Evolutionary conservation across 2,329 filamentous ascomycete genomes (phyloP).

Genomic region (Ceratocystis huliohia): DNA sequence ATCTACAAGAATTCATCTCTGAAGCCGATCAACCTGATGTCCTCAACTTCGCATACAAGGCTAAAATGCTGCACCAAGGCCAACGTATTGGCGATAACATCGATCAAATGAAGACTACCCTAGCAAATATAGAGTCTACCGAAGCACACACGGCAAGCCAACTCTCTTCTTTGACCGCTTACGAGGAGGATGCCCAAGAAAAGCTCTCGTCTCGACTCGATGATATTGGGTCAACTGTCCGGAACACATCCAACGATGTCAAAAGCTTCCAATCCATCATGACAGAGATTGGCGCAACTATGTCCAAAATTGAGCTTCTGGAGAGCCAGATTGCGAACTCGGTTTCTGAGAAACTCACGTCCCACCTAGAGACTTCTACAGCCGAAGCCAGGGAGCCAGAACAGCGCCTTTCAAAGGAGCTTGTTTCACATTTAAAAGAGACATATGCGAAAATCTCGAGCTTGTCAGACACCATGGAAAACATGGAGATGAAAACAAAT

Average conservation of each 20-base stretch:
- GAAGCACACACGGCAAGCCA: constrained; percentile 16
- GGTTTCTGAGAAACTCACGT: background rate
- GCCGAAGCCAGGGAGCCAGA: constrained; percentile 5
- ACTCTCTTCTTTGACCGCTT: constrained; percentile 10
- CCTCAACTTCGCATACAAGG: constrained; percentile 18
- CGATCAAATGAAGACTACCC: constrained; percentile 14
- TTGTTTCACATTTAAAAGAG: constrained; percentile 13
- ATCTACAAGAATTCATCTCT: constrained; percentile 14
- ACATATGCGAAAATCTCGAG: constrained; percentile 9
- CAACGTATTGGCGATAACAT: constrained; percentile 10
- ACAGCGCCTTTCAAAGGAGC: constrained; percentile 13
- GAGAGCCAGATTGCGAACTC: background rate
- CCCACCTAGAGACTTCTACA: background rate
- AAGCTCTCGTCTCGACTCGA: constrained; percentile 13
- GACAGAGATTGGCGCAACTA: constrained; percentile 1
- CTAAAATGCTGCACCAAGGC: constrained; percentile 16
- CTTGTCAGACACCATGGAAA: constrained; percentile 10
- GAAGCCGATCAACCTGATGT: constrained; percentile 13
- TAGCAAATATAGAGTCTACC: constrained; percentile 16
- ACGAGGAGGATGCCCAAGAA: constrained; percentile 8
- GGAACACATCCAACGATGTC: constrained; percentile 4
- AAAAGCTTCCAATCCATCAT: constrained; percentile 16
- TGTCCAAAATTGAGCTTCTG: constrained; percentile 15
- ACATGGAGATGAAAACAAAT: constrained; percentile 12
- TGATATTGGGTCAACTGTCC: constrained; percentile 8